phyloP scores from a whole-genome alignment of 805 yeast genomes.

The Isabelozyma rhagii region DNA sequence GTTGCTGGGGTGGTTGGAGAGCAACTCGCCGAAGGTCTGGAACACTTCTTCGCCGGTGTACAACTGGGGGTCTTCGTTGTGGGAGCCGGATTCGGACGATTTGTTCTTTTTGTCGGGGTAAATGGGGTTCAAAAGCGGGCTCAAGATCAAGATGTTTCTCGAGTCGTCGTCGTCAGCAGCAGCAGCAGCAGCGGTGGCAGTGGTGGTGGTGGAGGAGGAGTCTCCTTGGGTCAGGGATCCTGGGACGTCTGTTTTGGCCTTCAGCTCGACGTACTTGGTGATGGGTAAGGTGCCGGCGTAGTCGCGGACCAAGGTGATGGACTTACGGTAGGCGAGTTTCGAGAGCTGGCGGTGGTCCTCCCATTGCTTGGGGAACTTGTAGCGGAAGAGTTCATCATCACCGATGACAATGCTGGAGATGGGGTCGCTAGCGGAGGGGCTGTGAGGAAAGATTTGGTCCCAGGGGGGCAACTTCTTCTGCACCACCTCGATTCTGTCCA shows the following conservation, averaged over 20 bases:
- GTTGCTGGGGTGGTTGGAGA: constrained; percentile 34
- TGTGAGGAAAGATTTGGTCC: constrained; percentile 40
- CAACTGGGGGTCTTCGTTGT: constrained; percentile 10
- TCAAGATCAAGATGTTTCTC: constrained; percentile 30
- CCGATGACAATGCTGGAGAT: constrained; percentile 2
- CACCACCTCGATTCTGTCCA: constrained; percentile 41
- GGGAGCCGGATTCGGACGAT: no score
- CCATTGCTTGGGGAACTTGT: constrained; percentile 31
- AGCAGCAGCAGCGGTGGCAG: constrained; percentile 27
- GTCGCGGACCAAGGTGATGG: constrained; percentile 55
- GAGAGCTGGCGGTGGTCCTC: constrained; percentile 42
- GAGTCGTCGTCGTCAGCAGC: constrained; percentile 14
- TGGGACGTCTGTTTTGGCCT: neutral
- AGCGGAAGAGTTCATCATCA: constrained; percentile 20
- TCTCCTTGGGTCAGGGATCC: neutral
- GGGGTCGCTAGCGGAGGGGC: constrained; percentile 12
- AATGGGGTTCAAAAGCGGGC: constrained; percentile 37
- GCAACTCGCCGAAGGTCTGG: constrained; percentile 46
- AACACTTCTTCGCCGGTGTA: constrained; percentile 51
- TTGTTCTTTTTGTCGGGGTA: constrained; percentile 14
- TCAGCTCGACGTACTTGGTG: constrained; percentile 27
- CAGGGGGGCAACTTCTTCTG: constrained; percentile 43
- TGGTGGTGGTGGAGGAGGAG: constrained; percentile 12
- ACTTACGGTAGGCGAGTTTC: constrained; percentile 44
- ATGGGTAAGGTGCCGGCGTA: constrained; percentile 50